A percentile compares a stretch with the other conserved stretches of the same genome.
These are phyloP conservation scores for Viola odorata DNA, from an alignment of 345 rosid genomes.

Conservation along the genomic window DNA sequence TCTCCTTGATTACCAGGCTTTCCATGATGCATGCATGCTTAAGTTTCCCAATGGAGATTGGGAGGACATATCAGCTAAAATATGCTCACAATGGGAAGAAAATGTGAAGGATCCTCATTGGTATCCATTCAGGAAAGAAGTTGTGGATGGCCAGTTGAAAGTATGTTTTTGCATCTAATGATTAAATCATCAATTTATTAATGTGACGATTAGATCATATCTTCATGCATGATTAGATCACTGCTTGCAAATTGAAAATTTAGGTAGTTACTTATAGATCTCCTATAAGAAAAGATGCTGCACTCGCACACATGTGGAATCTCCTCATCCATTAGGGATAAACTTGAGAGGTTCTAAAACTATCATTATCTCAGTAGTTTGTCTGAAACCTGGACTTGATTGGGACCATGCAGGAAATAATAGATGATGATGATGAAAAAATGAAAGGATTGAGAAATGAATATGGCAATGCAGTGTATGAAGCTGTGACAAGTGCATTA, in stretches of 20 bases:
- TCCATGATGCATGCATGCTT: background rate
- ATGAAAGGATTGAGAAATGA: constrained; percentile 5
- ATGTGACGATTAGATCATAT: too few species aligned
- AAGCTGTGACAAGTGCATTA: constrained; percentile 8
- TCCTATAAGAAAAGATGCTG: too few species aligned
- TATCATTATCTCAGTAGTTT: too few species aligned
- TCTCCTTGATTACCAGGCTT: constrained; percentile 60
- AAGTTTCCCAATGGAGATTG: constrained; percentile 3
- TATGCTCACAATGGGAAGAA: constrained; percentile 15
- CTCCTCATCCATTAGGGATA: too few species aligned
- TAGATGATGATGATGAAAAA: constrained; percentile 9
- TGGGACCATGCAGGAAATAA: constrained; percentile 17
- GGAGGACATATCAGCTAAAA: background rate
- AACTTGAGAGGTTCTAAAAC: too few species aligned
- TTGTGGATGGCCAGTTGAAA: background rate
- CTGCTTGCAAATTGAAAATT: too few species aligned
- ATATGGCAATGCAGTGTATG: constrained; percentile 5
- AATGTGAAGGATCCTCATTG: constrained; percentile 1
- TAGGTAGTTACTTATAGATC: too few species aligned
- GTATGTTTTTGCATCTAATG: too few species aligned
- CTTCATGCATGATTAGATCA: too few species aligned
- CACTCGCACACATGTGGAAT: too few species aligned
- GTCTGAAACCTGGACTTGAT: too few species aligned
- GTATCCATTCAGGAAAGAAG: constrained; percentile 8
- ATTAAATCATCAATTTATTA: too few species aligned